Conservation (phyloP, 495 filamentous ascomycete genomes). For the Umbilicaria muhlenbergii region DNA sequence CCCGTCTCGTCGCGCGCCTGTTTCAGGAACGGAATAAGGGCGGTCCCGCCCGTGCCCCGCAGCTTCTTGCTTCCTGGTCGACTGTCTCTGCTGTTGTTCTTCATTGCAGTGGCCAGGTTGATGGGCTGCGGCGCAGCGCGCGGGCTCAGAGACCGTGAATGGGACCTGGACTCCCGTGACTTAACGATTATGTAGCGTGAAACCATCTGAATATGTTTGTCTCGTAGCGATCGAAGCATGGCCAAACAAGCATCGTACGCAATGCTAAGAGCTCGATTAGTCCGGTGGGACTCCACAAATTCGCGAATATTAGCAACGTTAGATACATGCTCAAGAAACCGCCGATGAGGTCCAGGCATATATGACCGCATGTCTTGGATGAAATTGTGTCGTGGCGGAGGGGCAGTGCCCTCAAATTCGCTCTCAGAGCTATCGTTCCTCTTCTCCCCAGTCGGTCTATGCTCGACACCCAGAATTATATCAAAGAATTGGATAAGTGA, state of each 20-base stretch:
- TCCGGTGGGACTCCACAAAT: constrained; percentile 52
- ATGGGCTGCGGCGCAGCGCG: constrained; percentile 27
- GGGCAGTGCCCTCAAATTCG: constrained; percentile 33
- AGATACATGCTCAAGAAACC: constrained; percentile 69
- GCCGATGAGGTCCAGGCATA: constrained; percentile 87
- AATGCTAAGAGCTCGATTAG: constrained; percentile 48
- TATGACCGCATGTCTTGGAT: constrained; percentile 92
- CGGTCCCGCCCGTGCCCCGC: constrained; percentile 82
- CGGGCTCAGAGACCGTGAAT: constrained; percentile 30
- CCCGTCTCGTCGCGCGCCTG: constrained; percentile 93
- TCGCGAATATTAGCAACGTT: constrained; percentile 75
- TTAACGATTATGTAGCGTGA: constrained; percentile 86
- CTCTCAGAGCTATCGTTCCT: constrained; percentile 20
- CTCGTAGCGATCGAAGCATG: constrained; percentile 78
- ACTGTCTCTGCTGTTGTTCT: constrained; percentile 10
- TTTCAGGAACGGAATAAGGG: constrained; percentile 84
- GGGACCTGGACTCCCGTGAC: constrained; percentile 36
- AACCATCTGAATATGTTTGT: constrained; percentile 93
- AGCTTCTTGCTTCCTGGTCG: constrained; percentile 38
- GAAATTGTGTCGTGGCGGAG: constrained; percentile 65
- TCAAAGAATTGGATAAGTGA: constrained; percentile 94
- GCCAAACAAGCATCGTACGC: constrained; percentile 85
- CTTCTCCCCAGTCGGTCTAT: constrained; percentile 74
- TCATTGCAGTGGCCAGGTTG: constrained; percentile 45
- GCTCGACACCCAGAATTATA: constrained; percentile 76